These are phyloP conservation scores for Pterulicium gracile DNA, from an alignment of 1,284 basidiomycete species.

Conservation along the genomic window DNA sequence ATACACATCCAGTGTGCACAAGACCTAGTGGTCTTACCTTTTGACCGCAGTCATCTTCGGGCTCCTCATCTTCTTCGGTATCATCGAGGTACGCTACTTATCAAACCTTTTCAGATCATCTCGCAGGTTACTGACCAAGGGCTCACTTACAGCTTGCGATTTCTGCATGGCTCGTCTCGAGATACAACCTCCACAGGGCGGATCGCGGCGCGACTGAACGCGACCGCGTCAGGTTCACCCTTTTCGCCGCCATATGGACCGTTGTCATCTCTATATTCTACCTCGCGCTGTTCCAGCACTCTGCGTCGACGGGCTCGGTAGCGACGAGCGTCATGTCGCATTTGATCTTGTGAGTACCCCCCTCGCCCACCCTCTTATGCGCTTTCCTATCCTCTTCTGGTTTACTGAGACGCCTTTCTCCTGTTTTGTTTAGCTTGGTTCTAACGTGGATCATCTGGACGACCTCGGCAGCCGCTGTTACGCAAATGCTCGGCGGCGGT, in stretches of 20 bases:
- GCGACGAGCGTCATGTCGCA: conserved; percentile 54
- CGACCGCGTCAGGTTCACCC: conserved; percentile 52
- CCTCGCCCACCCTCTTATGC: conserved; percentile 1
- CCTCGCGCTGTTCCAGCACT: conserved; percentile 40
- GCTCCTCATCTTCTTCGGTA: conserved; percentile 42
- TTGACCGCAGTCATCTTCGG: conserved; percentile 35
- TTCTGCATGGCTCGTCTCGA: conserved; percentile 55
- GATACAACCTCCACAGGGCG: conserved; percentile 46
- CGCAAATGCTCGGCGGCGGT: conserved; percentile 51
- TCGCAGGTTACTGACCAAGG: too few species aligned
- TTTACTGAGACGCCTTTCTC: conserved; percentile 1
- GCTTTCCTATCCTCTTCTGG: not conserved
- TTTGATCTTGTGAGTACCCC: conserved; percentile 42
- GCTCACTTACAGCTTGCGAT: conserved; percentile 40
- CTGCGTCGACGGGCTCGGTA: conserved; percentile 28
- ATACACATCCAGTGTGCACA: not conserved
- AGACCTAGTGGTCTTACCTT: conserved; percentile 1
- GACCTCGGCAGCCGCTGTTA: conserved; percentile 56
- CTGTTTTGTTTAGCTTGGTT: conserved; percentile 28
- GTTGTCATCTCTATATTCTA: conserved; percentile 42
- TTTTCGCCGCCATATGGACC: conserved; percentile 66
- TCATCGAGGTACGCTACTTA: conserved; percentile 46
- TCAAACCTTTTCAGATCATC: too few species aligned
- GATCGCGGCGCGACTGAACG: conserved; percentile 36
- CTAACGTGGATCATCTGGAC: conserved; percentile 67